Evolutionary conservation across 768 basidiomycete genomes (phyloP), one percentile per base, ranked within the genome.

Genomic region (Hortiboletus flavorubellus): DNA sequence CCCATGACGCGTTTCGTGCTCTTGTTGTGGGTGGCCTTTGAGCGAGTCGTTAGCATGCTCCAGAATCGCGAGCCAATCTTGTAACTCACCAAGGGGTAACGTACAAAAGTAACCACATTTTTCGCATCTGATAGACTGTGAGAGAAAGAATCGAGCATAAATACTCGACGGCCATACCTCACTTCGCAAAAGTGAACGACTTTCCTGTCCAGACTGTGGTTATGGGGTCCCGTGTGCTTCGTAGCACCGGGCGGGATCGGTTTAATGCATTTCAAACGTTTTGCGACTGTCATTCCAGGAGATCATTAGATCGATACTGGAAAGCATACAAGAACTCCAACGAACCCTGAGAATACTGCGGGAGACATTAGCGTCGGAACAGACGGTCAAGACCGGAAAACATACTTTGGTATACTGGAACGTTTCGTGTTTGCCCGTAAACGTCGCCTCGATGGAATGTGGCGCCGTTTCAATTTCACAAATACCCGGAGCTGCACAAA

Each of bases 361-460:
- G 33, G 12, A 26, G 23, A 14, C 0, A 26, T 52, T 11, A 48
- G 33, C 0, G 1, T 34, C 29, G 26, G 37, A 44, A 15, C 8
- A 1, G 2, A 18, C 6, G 2, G 9, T 8, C 8, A 16, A 16
- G n/a, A 47, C 8, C 10, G 2, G 18, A 26, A 30, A 38, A 51
- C 63, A 29, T 48, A 81, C 85, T 75, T 85, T 86, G 0, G 85
- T 86, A 49, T 82, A 86, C 61, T 82, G 78, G 60, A 85, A 86
- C 1, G 78, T 83, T 55, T 84, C 81, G 46, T 85, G 79, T 54
- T 67, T 72, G 0, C 84, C 85, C 0, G 77, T 79, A 58, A 86
- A 86, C 0, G 82, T 84, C 6, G 83, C 81, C 60, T 84, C 80
- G 33, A 86, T 77, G 0, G 83, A 80, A 49, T 80, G 78, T 0